Evolutionary conservation across 495 filamentous ascomycete genomes (phyloP).

Genomic region (Pyrenopolyporus hunteri): DNA sequence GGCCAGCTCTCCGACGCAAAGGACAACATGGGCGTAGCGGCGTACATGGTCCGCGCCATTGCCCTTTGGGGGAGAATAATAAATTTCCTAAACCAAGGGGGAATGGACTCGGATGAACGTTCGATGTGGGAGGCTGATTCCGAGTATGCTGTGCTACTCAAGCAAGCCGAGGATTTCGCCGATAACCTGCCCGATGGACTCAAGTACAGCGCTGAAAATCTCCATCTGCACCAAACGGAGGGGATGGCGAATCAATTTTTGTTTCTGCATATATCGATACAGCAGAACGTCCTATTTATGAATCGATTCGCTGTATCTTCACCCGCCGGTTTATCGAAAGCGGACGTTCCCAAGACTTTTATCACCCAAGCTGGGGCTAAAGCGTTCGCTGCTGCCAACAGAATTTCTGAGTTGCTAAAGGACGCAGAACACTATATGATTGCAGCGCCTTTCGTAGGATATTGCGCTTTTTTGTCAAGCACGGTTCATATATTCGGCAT

Average conservation of each 20-base stretch:
- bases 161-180: conserved; percentile 73
- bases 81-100: conserved; percentile 88
- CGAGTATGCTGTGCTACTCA: conserved; percentile 70
- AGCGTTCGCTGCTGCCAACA: conserved; percentile 86
- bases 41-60: conserved; percentile 87
- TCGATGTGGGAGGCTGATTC: conserved; percentile 85
- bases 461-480: conserved; percentile 90
- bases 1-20: conserved; percentile 70
- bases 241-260: conserved; percentile 89
- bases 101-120: conserved; percentile 76
- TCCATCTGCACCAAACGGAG: conserved; percentile 82
- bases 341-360: conserved; percentile 81
- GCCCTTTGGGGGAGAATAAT: conserved; percentile 90
- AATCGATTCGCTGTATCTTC: conserved; percentile 84
- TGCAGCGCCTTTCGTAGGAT: conserved; percentile 90
- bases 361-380: conserved; percentile 74
- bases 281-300: conserved; percentile 90
- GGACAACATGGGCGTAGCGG: conserved; percentile 92
- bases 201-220: conserved; percentile 78
- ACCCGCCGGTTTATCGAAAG: conserved; percentile 67
- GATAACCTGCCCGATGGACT: conserved; percentile 71
- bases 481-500: conserved; percentile 92
- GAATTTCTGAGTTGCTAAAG: conserved; percentile 83
- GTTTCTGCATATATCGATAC: conserved; percentile 87
- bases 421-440: conserved; percentile 80